Evolutionary conservation across 2,329 filamentous ascomycete species (phyloP), one percentile per base, ranked within the genome.

Genomic region (Westerdykella ornata): DNA sequence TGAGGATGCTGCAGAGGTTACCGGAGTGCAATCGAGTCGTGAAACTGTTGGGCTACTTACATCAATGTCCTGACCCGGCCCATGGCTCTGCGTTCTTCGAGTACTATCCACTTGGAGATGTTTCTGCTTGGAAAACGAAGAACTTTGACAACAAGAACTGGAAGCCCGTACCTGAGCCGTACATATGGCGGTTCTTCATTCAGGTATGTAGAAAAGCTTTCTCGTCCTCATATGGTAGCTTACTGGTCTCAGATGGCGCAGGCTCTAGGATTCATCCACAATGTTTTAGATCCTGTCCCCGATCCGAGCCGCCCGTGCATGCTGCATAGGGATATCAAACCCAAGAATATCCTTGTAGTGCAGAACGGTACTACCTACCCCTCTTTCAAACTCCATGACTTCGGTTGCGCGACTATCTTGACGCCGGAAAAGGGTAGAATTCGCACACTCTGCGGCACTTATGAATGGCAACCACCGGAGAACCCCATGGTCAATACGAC

Each of bases 391-490:
- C 46, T 60, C 8, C 48, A 52, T 19, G 55, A 63, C 35, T 62
- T 62, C 26, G 54, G 45, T 14, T 45, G 45, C 17, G 49, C 54
- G 2, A 44, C 16, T 3, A 5, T 37, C 2, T 48, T 43, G 29
- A 5, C 16, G 12, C 35, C 38, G 9, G 16, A 34, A 3, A 47
- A 41, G 18, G 38, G 42, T 16, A n/a, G 14, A 2, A 26, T 30
- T 14, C 3, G 16, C 5, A 36, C 46, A 4, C 31, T 32, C 16
- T 49, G 39, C 17, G 58, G 57, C 3, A 56, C 54, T 3, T 57
- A 45, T 19, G 39, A 46, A 12, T 62, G 52, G 52, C 55, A 62
- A 35, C 56, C 59, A 11, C 63, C 58, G 8, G 62, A 66, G 39
- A 48, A 49, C 17, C 56, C 59, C 4, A 19, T 38, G 2, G 54